phyloP scores from a whole-genome alignment of 129 eudicot species.

The Tagetes patula region DNA sequence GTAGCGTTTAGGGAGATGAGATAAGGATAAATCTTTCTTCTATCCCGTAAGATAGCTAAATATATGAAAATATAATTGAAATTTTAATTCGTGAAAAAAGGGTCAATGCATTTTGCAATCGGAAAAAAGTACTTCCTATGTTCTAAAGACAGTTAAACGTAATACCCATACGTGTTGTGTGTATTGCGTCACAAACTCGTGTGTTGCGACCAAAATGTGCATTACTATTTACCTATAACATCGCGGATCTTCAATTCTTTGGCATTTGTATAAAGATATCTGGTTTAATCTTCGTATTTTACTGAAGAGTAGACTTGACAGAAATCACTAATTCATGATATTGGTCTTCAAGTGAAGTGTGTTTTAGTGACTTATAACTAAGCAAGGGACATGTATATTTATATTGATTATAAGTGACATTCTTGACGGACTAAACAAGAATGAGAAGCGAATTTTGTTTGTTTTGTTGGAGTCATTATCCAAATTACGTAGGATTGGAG shows the following conservation, averaged over 20 bases:
- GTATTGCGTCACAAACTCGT: not conserved
- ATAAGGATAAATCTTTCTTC: not conserved
- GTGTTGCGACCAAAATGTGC: not conserved
- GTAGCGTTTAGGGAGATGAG: too few relatives aligned
- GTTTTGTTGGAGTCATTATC: constrained; percentile 33
- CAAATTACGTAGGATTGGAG: constrained; percentile 25
- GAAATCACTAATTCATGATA: not conserved
- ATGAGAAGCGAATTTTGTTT: constrained; percentile 32
- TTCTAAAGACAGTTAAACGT: not conserved
- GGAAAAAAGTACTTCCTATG: too few relatives aligned
- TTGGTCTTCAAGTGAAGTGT: not conserved
- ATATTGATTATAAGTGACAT: constrained; percentile 26
- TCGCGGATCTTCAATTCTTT: not conserved
- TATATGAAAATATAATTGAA: not conserved
- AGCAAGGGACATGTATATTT: not conserved
- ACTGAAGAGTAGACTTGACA: not conserved
- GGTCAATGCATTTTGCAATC: not conserved
- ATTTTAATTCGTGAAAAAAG: not conserved
- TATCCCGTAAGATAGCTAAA: not conserved
- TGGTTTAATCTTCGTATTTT: not conserved
- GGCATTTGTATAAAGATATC: not conserved
- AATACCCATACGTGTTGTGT: too few relatives aligned
- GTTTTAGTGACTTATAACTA: not conserved
- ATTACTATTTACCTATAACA: constrained; percentile 1
- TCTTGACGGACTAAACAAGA: constrained; percentile 39